Percentiles rank a stretch among this genome's conserved stretches.
Evolutionary conservation across 768 basidiomycete species (phyloP).

Genomic region (Leucosporidium creatinivorum): DNA sequence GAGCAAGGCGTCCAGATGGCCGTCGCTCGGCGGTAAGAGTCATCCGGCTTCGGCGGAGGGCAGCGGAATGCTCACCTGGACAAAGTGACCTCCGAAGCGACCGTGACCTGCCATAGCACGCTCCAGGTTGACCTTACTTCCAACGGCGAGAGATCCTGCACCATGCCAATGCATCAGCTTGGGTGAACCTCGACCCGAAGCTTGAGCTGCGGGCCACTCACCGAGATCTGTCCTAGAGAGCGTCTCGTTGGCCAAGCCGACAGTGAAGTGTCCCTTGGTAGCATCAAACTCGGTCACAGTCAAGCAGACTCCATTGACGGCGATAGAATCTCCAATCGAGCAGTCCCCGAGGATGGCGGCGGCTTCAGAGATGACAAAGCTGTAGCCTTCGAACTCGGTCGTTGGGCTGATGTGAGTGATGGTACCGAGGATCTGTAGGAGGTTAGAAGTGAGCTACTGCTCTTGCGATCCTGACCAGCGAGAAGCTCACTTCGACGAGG

Average conservation of each 20-base stretch:
- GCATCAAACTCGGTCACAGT: conserved; percentile 78
- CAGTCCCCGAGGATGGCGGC: conserved; percentile 76
- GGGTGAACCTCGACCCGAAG: background rate
- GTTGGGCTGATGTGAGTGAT: conserved; percentile 61
- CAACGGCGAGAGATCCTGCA: conserved; percentile 66
- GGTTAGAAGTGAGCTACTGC: background rate
- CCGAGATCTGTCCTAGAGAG: conserved; percentile 83
- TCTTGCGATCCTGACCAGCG: background rate
- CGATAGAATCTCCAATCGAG: conserved; percentile 87
- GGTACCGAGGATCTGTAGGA: conserved; percentile 53
- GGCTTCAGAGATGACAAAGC: conserved; percentile 65
- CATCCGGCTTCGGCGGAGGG: background rate
- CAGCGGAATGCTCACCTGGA: conserved; percentile 58
- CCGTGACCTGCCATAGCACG: conserved; percentile 87
- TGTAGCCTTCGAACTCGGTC: conserved; percentile 60
- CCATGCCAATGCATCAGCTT: background rate
- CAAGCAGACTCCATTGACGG: conserved; percentile 74
- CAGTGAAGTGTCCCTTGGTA: conserved; percentile 61
- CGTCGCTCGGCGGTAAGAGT: background rate
- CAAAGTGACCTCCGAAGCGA: conserved; percentile 94
- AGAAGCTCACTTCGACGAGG: conserved; percentile 36
- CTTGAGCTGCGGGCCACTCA: conserved; percentile 39
- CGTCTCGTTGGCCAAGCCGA: conserved; percentile 95
- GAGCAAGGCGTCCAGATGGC: background rate
- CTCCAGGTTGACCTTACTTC: conserved; percentile 82